These are phyloP conservation scores for Benincasa hispida DNA, from an alignment of 306 rosid species.

Conservation along the genomic window DNA sequence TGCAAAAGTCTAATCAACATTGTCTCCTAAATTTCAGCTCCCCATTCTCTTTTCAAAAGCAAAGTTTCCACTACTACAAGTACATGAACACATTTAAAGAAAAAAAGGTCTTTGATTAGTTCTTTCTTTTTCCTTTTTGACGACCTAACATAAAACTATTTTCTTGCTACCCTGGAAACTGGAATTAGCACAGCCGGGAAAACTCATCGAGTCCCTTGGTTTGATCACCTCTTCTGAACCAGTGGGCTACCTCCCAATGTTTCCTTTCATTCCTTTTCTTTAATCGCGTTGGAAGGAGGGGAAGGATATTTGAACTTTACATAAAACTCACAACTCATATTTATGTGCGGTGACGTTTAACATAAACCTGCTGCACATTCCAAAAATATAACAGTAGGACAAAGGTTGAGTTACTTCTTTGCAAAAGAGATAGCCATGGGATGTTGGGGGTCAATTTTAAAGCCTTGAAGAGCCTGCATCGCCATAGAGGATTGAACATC, in stretches of 20 bases:
- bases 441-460: conserved; percentile 86
- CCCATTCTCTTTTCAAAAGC: neutral
- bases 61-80: neutral
- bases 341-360: neutral
- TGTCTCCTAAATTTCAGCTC: neutral
- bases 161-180: neutral
- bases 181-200: neutral
- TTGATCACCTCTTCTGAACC: neutral
- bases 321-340: neutral
- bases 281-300: neutral
- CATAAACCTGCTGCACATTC: neutral
- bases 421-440: conserved; percentile 80
- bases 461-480: conserved; percentile 92
- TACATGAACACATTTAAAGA: neutral
- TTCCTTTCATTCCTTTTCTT: neutral
- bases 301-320: conserved; percentile 1
- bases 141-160: neutral
- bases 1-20: neutral
- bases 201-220: neutral
- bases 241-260: neutral
- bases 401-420: conserved; percentile 47
- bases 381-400: neutral
- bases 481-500: conserved; percentile 90
- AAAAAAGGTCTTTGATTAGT: neutral
- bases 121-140: neutral